Base-by-base conservation (phyloP, 768 basidiomycete genomes). In the Cyclocybe cylindracea region DNA sequence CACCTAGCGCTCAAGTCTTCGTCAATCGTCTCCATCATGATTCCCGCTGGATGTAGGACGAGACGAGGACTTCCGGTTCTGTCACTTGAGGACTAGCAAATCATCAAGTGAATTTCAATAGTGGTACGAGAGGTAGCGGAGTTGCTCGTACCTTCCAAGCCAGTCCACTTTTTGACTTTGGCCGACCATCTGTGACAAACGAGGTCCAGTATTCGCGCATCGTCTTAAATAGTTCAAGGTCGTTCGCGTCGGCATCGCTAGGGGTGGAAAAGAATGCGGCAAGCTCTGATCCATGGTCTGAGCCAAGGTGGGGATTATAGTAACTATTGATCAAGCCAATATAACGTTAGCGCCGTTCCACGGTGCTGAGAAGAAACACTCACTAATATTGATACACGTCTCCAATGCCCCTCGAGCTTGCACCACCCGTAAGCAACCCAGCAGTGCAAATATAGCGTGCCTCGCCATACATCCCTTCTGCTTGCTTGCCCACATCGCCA, bases 401-500 rank as follows among this genome's bases (percentile, higher is more conserved):
- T 34, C 46, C 45, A 13, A 24, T 38, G 1, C 32, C 46, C 13
- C 50, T 46, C 13, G 46, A 59, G 42, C 45, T 50, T n/a, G 49
- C 61, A 43, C 64, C 62, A 8, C 66, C 67, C 1, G 69, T 57
- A 41, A 77, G 68, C 61, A 76, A 57, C 10, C 58, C 57, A 10
- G 75, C 73, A 7, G 69, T 70, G 51, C 76, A 77, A n/a, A 77
- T 75, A 44, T 74, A 76, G 44, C 76, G 57, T 46, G 66, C 66
- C 49, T 77, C 76, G 29, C 76, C 76, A 52, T 76, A 77, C 72
- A 77, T 76, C 53, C 74, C 72, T 44, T 75, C 72, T 7, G 68
- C 73, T 52, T 75, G 74, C 7, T 72, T 61, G 47, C 71, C 70
- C 33, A 73, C 66, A 6, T 54, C 60, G 33, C 62, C 54, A 57